Evolutionary conservation across 805 yeast species (phyloP).

Genomic region (Priceomyces medius): DNA sequence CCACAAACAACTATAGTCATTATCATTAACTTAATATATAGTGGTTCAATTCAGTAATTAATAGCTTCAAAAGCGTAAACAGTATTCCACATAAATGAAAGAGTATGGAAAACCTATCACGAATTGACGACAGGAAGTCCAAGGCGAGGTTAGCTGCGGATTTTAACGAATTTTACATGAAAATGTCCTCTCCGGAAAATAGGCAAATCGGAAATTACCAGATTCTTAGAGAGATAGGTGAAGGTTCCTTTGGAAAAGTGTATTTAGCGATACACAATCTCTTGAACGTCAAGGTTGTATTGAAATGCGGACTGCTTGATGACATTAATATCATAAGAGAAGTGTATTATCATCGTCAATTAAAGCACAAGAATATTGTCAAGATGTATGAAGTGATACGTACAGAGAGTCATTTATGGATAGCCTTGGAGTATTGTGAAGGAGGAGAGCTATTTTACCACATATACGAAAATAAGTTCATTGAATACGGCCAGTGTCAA

Average conservation of each 20-base stretch:
- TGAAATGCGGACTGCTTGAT: conserved; percentile 73
- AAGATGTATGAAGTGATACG: conserved; percentile 81
- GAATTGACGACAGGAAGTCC: conserved; percentile 35
- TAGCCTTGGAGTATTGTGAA: conserved; percentile 87
- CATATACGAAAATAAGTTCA: conserved; percentile 50
- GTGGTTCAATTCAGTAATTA: too few relatives aligned
- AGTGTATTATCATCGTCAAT: conserved; percentile 81
- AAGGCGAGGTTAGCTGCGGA: conserved; percentile 60
- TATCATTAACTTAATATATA: too few relatives aligned
- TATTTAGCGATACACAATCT: conserved; percentile 79
- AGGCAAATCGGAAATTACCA: conserved; percentile 79
- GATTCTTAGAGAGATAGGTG: conserved; percentile 74
- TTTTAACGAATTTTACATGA: conserved; percentile 56
- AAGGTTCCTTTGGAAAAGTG: conserved; percentile 91
- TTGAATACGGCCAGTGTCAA: conserved; percentile 51
- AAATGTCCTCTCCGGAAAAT: conserved; percentile 45
- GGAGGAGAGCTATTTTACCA: conserved; percentile 74
- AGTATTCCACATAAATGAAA: background rate
- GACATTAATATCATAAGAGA: conserved; percentile 90
- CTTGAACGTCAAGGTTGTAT: conserved; percentile 70
- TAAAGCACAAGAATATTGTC: conserved; percentile 81
- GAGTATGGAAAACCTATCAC: conserved; percentile 4
- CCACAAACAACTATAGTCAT: too few relatives aligned
- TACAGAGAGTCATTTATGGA: conserved; percentile 77
- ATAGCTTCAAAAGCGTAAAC: background rate